Base-by-base conservation (phyloP, 140 eudicot species). In the Oenanthe javanica region DNA sequence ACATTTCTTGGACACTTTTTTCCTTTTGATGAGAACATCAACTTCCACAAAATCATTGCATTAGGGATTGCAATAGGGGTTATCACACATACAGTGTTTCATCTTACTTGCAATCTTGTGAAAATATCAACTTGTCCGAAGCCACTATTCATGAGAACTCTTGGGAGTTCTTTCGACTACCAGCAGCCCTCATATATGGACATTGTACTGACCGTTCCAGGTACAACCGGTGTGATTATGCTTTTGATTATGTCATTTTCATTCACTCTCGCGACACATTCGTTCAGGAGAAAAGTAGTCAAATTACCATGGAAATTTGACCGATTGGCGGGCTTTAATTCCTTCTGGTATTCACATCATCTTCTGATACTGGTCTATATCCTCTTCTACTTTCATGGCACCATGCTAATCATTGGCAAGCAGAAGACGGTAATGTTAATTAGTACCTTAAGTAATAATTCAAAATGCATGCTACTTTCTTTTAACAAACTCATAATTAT, bases 271-370 rank as follows among this genome's bases (percentile, higher is more conserved):
- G 98, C 99, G 0, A 93, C 91, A 40, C 96, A 90, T 82, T 89
- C 97, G 27, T 92, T 95, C 54, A 83, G 99, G 80, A 86, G 96
- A 84, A 95, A 91, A 77, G 97, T 93, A 19, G 83, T 91, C 42
- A 93, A 95, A 76, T 81, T 95, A 79, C 93, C 97, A 48, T 78
- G 79, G 79, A 93, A 93, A 4, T 87, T 95, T 13, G 87, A 77
- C 55, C 79, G 84, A 48, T 79, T 95, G 80, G 97, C 97, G 8
- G 99, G 99, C 11, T 95, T 95, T 75, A 95, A 94, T 84, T 82
- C 99, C 23, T 95, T 95, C 79, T 92, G 97, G 99, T 95, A 95
- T 79, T 87, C 99, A 8, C 99, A 95, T 86, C 99, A 95, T 86
- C 83, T 95, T 78, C 92, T 95, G 51, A 86, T 84, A 21, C 38